These are phyloP conservation scores for Hypoxylon sp. DNA, from an alignment of 2,329 filamentous ascomycete species.

Conservation along the genomic window DNA sequence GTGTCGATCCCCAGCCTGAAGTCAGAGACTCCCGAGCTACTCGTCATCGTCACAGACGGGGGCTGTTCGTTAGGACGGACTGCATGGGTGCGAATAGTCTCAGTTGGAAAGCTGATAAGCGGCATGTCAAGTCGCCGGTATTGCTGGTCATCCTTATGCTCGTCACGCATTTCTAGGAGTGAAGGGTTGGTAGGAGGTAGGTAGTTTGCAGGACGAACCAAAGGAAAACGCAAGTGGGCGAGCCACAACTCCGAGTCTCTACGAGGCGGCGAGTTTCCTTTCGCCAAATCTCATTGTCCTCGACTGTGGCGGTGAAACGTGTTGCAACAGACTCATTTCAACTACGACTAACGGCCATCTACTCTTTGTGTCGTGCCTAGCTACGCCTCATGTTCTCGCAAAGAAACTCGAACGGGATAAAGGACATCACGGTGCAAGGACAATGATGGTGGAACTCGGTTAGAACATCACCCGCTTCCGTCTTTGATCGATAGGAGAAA, in stretches of 20 bases:
- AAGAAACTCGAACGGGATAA: slow-evolving; percentile 23
- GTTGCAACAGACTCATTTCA: not conserved
- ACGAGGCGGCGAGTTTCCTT: slow-evolving; percentile 18
- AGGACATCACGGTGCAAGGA: slow-evolving; percentile 14
- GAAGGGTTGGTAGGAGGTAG: slow-evolving; percentile 3
- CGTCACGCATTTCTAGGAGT: slow-evolving; percentile 36
- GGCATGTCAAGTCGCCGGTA: slow-evolving; percentile 38
- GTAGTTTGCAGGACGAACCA: not conserved
- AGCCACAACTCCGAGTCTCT: slow-evolving; percentile 5
- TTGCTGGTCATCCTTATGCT: slow-evolving; percentile 28
- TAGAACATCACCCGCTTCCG: slow-evolving; percentile 16
- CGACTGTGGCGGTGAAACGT: slow-evolving; percentile 14
- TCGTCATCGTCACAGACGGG: slow-evolving; percentile 30
- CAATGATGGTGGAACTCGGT: slow-evolving; percentile 7
- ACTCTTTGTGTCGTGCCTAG: slow-evolving; percentile 36
- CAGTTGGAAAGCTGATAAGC: slow-evolving; percentile 35
- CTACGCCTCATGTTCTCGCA: slow-evolving; percentile 8
- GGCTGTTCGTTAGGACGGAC: slow-evolving; percentile 18
- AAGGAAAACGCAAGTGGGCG: too few relatives aligned
- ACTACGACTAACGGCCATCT: slow-evolving; percentile 1
- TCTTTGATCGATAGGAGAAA: slow-evolving; percentile 15
- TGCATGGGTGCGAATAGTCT: slow-evolving; percentile 20
- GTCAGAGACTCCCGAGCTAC: slow-evolving; percentile 14
- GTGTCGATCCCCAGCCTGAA: slow-evolving; percentile 42
- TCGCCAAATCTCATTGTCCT: slow-evolving; percentile 38